A percentile compares a stretch with the other conserved stretches of the same genome.
Evolutionary conservation across 768 basidiomycete genomes (phyloP).

Genomic region (Lactarius quietus): DNA sequence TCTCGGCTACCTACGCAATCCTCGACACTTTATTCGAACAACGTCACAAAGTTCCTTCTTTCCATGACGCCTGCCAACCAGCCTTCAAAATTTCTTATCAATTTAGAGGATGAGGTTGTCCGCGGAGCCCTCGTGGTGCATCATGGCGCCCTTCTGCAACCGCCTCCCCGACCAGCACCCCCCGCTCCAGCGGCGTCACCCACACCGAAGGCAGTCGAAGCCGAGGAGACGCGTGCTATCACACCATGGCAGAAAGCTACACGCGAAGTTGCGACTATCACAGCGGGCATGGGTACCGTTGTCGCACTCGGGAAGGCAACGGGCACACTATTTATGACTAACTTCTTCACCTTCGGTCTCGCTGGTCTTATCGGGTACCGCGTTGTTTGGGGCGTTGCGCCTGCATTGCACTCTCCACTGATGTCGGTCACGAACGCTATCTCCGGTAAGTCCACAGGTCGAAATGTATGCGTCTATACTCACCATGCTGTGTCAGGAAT

Average conservation of each 20-base stretch:
- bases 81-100: conserved; percentile 57
- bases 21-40: conserved; percentile 87
- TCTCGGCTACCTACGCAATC: conserved; percentile 89
- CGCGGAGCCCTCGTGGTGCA: conserved; percentile 76
- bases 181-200: conserved; percentile 54
- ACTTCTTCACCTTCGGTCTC: conserved; percentile 85
- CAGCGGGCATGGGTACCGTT: conserved; percentile 69
- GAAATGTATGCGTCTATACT: neutral
- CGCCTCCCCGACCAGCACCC: conserved; percentile 64
- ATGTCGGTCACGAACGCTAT: conserved; percentile 93
- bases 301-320: conserved; percentile 77
- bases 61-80: conserved; percentile 54
- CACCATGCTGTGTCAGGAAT: conserved; percentile 40
- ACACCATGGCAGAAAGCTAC: conserved; percentile 85
- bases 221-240: conserved; percentile 49
- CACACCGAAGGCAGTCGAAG: conserved; percentile 45
- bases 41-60: conserved; percentile 84
- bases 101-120: conserved; percentile 81
- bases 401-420: conserved; percentile 82
- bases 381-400: conserved; percentile 87
- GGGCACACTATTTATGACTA: conserved; percentile 80
- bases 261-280: conserved; percentile 69
- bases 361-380: conserved; percentile 85
- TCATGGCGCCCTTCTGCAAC: conserved; percentile 59
- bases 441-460: conserved; percentile 50